Conservation (phyloP, 805 yeast species). For the Ogataea polymorpha region DNA sequence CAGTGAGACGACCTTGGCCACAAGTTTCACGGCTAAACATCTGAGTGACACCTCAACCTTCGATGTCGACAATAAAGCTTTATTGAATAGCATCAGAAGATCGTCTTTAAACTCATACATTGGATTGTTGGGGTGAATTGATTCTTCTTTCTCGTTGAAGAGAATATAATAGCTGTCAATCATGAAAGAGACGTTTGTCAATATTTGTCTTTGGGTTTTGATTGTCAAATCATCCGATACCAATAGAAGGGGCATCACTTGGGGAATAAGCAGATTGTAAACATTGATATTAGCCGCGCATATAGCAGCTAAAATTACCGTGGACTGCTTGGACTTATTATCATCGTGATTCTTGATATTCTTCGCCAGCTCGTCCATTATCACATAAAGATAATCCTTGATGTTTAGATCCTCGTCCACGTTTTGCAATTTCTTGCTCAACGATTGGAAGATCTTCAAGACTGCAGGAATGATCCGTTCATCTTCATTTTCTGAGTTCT, state of each 20-base stretch:
- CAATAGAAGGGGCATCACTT: constrained; percentile 44
- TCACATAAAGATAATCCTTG: constrained; percentile 23
- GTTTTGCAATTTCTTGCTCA: constrained; percentile 37
- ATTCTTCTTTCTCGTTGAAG: constrained; percentile 27
- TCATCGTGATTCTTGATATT: constrained; percentile 48
- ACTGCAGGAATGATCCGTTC: constrained; percentile 39
- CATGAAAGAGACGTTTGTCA: constrained; percentile 60
- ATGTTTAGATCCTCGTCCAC: constrained; percentile 15
- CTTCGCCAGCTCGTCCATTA: constrained; percentile 50
- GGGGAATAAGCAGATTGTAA: constrained; percentile 48
- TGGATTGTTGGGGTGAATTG: constrained; percentile 30
- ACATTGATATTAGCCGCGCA: constrained; percentile 44
- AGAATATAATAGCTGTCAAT: constrained; percentile 48
- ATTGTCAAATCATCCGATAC: constrained; percentile 37
- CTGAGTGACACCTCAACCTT: constrained; percentile 67
- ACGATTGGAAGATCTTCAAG: constrained; percentile 40
- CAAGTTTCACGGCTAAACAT: constrained; percentile 60
- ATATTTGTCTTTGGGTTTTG: constrained; percentile 54
- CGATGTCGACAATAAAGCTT: constrained; percentile 64
- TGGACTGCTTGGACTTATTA: constrained; percentile 59
- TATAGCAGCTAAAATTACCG: constrained; percentile 53
- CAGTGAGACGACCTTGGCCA: constrained; percentile 54
- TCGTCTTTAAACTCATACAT: constrained; percentile 58
- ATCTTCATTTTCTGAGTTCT: constrained; percentile 31
- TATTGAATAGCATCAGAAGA: constrained; percentile 63